Evolutionary conservation across 129 eudicot genomes (phyloP).

Genomic region (Tagetes patula): DNA sequence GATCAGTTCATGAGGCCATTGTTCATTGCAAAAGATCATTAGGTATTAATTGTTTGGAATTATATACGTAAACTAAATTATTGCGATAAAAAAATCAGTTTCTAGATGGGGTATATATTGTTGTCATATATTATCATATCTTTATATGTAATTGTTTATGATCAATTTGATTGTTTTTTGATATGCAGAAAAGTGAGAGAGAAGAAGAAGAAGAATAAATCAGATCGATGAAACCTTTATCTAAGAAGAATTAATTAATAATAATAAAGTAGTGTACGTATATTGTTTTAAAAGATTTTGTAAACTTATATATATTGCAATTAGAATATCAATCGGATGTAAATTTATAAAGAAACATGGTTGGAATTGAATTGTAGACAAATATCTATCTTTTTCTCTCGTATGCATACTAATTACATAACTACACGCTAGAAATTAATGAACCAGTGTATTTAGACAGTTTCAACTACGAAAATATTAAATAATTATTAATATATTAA

Average conservation of each 20-base stretch:
- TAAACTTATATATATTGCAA: not conserved
- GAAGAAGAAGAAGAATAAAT: not conserved
- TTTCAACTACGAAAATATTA: no score
- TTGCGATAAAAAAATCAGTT: no score
- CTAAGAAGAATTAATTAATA: constrained; percentile 3
- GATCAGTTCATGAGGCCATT: constrained; percentile 37
- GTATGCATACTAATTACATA: not conserved
- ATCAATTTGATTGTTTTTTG: constrained; percentile 10
- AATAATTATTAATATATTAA: no score
- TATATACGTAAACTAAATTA: not conserved
- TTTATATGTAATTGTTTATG: not conserved
- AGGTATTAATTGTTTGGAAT: constrained; percentile 1
- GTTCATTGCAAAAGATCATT: constrained; percentile 42
- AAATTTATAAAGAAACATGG: not conserved
- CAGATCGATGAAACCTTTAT: constrained; percentile 2
- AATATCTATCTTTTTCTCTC: not conserved
- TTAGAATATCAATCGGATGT: not conserved
- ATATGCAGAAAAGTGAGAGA: constrained; percentile 26
- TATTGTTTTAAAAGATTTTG: not conserved
- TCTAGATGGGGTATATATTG: no score
- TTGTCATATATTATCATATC: no score
- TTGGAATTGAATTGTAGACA: not conserved
- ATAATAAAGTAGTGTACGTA: not conserved
- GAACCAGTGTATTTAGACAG: no score
- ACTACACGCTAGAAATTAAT: no score